Conservation (phyloP, 768 basidiomycete species). For the Rhodotorula taiwanensis region DNA sequence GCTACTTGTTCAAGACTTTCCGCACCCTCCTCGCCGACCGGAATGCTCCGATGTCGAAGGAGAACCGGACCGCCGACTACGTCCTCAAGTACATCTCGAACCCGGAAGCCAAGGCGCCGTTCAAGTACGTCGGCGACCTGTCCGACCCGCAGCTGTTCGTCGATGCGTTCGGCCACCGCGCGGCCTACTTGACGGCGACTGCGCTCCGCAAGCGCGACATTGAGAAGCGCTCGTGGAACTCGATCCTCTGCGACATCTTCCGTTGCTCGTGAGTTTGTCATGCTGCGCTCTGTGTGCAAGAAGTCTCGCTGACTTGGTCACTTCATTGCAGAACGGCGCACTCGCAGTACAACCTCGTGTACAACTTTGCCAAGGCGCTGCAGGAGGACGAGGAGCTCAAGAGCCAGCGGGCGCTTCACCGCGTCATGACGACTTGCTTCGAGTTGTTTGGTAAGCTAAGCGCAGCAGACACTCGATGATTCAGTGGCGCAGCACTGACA, state of each 20-base stretch:
- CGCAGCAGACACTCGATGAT: neutral
- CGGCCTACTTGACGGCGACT: constrained; percentile 37
- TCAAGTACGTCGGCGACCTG: constrained; percentile 38
- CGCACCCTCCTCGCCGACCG: constrained; percentile 22
- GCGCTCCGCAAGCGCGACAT: constrained; percentile 38
- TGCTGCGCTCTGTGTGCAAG: neutral
- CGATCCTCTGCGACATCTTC: constrained; percentile 33
- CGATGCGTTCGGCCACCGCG: constrained; percentile 40
- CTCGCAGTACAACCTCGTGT: constrained; percentile 41
- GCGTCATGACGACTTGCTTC: constrained; percentile 34
- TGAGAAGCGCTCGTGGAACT: constrained; percentile 37
- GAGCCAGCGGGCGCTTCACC: constrained; percentile 33
- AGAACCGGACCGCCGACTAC: constrained; percentile 36
- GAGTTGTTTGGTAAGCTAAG: constrained; percentile 32
- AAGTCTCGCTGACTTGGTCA: neutral
- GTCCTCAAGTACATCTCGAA: constrained; percentile 31
- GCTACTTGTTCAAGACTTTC: constrained; percentile 39
- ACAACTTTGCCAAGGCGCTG: constrained; percentile 41
- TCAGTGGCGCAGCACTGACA: neutral
- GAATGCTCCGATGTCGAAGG: constrained; percentile 17
- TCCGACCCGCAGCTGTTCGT: constrained; percentile 33
- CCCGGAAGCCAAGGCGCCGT: constrained; percentile 28
- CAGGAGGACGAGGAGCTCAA: constrained; percentile 34
- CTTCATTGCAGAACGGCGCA: constrained; percentile 34
- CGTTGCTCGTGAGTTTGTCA: constrained; percentile 32